Evolutionary conservation across 2,329 filamentous ascomycete species (phyloP).

Genomic region (Penicillium occitanis): DNA sequence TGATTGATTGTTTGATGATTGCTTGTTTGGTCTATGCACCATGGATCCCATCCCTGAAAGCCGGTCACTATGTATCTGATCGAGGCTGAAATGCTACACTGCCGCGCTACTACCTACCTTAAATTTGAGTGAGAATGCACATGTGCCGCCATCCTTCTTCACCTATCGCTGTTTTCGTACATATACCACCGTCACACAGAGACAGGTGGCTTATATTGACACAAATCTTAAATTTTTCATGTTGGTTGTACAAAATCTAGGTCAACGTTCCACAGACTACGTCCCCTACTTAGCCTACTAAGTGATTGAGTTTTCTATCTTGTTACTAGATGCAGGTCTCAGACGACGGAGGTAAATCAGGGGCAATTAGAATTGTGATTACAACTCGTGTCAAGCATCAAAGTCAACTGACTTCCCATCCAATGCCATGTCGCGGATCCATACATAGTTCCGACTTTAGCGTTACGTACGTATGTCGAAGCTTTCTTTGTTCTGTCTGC

Average conservation of each 20-base stretch:
- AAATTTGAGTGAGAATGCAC: background rate
- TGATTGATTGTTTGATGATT: background rate
- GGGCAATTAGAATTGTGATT: background rate
- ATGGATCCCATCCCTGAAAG: background rate
- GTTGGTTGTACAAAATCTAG: background rate
- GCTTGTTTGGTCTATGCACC: background rate
- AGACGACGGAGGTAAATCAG: constrained; percentile 4
- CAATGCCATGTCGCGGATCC: background rate
- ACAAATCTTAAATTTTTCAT: background rate
- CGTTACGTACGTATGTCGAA: constrained; percentile 1
- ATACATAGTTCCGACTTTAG: background rate
- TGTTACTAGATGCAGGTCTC: constrained; percentile 2
- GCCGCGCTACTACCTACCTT: background rate
- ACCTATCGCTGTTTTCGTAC: background rate
- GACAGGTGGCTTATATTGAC: background rate
- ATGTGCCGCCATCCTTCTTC: background rate
- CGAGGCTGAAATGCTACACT: constrained; percentile 6
- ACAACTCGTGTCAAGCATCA: background rate
- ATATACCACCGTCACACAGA: background rate
- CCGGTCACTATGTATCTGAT: background rate
- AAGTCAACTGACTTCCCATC: background rate
- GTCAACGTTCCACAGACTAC: background rate
- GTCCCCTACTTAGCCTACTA: too few species aligned
- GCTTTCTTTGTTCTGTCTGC: background rate
- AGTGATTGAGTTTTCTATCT: background rate